phyloP scores from a whole-genome alignment of 2,329 filamentous ascomycete species.

The Aphanoascus verrucosus region DNA sequence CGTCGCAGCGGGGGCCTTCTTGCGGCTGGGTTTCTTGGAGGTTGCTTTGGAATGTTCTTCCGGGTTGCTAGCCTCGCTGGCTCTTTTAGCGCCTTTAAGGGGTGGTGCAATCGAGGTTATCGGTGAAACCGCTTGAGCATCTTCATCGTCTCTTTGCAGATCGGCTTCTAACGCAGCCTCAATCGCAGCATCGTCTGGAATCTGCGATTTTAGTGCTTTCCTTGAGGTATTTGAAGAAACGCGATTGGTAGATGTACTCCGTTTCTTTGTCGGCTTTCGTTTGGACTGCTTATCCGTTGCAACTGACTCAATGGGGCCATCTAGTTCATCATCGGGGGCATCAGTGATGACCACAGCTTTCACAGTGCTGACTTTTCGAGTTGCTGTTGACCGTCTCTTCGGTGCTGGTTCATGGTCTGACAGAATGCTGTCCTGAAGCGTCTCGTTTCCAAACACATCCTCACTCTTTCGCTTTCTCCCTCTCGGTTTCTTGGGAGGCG shows the following conservation, averaged over 20 bases:
- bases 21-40: neutral
- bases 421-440: conserved; percentile 12
- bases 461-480: conserved; percentile 57
- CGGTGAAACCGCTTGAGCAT: neutral
- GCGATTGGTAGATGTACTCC: conserved; percentile 34
- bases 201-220: conserved; percentile 34
- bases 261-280: conserved; percentile 38
- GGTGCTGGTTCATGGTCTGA: conserved; percentile 32
- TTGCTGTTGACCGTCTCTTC: conserved; percentile 50
- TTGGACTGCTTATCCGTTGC: conserved; percentile 19
- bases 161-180: conserved; percentile 57
- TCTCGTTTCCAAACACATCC: conserved; percentile 34
- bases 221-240: conserved; percentile 43
- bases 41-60: conserved; percentile 15
- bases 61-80: conserved; percentile 4
- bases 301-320: conserved; percentile 2
- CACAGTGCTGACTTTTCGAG: conserved; percentile 41
- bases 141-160: conserved; percentile 35
- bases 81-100: conserved; percentile 7
- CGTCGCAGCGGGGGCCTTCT: conserved; percentile 6
- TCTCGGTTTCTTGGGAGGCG: conserved; percentile 29
- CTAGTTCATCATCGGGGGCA: conserved; percentile 20
- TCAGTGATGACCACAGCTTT: conserved; percentile 17
- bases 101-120: neutral
- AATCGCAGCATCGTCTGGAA: conserved; percentile 54